Evolutionary conservation across 768 basidiomycete species (phyloP), one percentile per base, ranked within the genome.

Genomic region (Daedaleopsis sinensis): DNA sequence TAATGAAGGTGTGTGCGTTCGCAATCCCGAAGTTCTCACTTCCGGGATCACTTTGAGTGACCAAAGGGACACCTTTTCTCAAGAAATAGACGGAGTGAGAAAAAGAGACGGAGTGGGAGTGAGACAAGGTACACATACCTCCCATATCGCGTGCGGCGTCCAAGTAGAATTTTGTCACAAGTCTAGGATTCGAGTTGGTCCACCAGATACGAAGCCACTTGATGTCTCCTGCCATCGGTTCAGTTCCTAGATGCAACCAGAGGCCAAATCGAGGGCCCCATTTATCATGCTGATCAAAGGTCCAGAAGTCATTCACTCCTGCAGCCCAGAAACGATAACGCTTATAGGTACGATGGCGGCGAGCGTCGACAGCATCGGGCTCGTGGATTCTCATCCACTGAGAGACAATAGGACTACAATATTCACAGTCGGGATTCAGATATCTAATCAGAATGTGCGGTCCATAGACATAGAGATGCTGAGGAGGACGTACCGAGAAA

Each of bases 211-310:
- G 72, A 0, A 79, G 27, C 79, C 79, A 82, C 4, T 56, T 37
- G 11, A 77, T 69, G 0, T 32, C 18, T 0, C 77, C 74, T 16
- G 70, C 35, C 35, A 72, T 79, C 1, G 78, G 75, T 49, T 82
- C 80, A 12, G 78, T 49, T 0, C 71, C 68, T 15, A 67, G 59
- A 66, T 82, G 77, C 0, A 78, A 65, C 21, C 58, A 70, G 0
- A 82, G 68, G 0, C 78, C 78, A 66, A 76, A 81, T 5, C 67
- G 58, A 39, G 69, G 67, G 1, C 49, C 49, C 77, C 77, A 82
- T 52, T 83, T 83, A 60, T 83, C 78, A 62, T 83, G 79, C 61
- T 83, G 82, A 54, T 83, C 78, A 19, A 74, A 55, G 5, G 70
- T 55, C 62, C 70, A 68, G 0, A 78, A 23, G 51, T 82, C 77